These are phyloP conservation scores for Colletotrichum sp. DNA, from an alignment of 2,329 filamentous ascomycete genomes.

Conservation along the genomic window DNA sequence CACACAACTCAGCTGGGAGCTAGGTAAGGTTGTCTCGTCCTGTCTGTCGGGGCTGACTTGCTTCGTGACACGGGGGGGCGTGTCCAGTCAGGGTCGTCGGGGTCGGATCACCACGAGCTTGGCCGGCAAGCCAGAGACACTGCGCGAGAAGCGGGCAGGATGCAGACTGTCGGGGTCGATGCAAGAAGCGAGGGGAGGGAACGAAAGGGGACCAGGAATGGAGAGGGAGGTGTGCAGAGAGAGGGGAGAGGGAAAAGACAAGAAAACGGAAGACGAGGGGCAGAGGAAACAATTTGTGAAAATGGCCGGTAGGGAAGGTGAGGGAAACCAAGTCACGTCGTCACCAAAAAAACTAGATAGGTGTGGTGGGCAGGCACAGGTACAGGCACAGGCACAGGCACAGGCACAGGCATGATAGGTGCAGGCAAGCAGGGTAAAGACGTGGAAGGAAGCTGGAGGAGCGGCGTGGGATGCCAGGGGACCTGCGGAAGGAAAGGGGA, in stretches of 20 bases:
- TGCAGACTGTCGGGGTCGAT: background rate
- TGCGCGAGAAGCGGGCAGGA: background rate
- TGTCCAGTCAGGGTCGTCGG: background rate
- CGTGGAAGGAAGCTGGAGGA: background rate
- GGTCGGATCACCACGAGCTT: background rate
- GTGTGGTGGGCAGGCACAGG: background rate
- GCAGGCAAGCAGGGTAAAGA: background rate
- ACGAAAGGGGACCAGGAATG: background rate
- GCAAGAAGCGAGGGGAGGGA: background rate
- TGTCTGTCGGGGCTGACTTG: background rate
- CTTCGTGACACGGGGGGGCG: background rate
- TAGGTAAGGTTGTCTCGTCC: background rate
- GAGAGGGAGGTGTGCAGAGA: background rate
- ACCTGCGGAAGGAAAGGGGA: background rate
- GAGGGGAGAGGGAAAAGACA: background rate
- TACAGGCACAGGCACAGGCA: background rate
- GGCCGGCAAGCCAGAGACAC: background rate
- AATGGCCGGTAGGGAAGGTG: background rate
- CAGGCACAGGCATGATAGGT: background rate
- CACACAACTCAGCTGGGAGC: background rate
- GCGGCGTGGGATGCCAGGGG: background rate
- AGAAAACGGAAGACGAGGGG: background rate
- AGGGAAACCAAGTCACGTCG: background rate
- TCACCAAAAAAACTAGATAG: background rate
- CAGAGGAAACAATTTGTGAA: background rate